phyloP scores from a whole-genome alignment of 441 rosid species.

The Pelargonium myrrhifolium region DNA sequence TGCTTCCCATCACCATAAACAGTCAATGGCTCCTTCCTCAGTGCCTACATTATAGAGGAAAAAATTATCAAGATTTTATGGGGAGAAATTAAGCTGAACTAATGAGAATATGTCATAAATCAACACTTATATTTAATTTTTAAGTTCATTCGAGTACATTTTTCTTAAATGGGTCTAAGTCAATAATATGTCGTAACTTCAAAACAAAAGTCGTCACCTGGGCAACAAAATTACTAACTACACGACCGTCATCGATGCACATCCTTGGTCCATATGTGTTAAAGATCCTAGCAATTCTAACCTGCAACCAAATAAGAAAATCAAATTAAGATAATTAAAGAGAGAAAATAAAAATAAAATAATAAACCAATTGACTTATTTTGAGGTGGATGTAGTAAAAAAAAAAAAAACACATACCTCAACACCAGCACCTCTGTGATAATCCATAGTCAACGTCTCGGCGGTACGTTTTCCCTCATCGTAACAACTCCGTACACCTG shows the following conservation, averaged over 20 bases:
- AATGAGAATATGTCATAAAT: background rate
- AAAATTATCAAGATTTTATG: no score
- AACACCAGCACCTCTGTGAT: conserved; percentile 78
- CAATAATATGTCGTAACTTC: background rate
- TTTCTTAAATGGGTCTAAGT: no score
- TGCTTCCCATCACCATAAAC: conserved; percentile 68
- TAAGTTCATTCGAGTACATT: no score
- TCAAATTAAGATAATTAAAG: background rate
- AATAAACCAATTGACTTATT: no score
- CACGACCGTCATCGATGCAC: conserved; percentile 95
- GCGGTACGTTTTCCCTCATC: conserved; percentile 96
- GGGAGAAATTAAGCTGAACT: no score
- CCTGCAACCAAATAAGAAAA: conserved; percentile 13
- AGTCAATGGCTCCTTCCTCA: conserved; percentile 73
- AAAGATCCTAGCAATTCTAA: conserved; percentile 62
- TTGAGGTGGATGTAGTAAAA: no score
- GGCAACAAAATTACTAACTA: conserved; percentile 90
- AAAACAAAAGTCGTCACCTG: conserved; percentile 39
- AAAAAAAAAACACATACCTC: no score
- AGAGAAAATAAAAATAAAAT: no score
- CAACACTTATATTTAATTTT: no score
- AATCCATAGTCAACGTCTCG: conserved; percentile 90
- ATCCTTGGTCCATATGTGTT: conserved; percentile 79
- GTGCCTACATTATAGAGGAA: conserved; percentile 54
- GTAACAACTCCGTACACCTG: conserved; percentile 95